These are phyloP conservation scores for Lomentospora prolificans DNA, from an alignment of 2,329 filamentous ascomycete genomes.

Conservation along the genomic window DNA sequence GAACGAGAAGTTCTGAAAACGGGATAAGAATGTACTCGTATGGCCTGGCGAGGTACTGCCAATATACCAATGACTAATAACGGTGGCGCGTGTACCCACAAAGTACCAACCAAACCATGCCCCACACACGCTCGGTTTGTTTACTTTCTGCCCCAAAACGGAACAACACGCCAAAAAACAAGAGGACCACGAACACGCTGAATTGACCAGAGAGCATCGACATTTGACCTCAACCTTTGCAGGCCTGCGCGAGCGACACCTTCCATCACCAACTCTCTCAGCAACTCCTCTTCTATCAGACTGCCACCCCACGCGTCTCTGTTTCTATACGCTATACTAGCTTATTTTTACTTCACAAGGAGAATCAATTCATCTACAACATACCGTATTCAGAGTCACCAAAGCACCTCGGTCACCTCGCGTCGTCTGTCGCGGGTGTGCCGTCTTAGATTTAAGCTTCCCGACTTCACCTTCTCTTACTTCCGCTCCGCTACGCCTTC, in stretches of 20 bases:
- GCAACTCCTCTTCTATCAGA: not conserved
- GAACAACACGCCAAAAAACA: not conserved
- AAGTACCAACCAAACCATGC: too few species aligned
- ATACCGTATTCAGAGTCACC: not conserved
- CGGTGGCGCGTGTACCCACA: too few species aligned
- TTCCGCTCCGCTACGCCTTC: not conserved
- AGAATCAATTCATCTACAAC: too few species aligned
- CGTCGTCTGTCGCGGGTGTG: slow-evolving; percentile 8
- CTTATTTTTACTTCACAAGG: too few species aligned
- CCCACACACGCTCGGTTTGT: slow-evolving; percentile 3
- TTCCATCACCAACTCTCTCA: not conserved
- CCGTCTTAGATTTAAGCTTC: not conserved
- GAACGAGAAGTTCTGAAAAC: too few species aligned
- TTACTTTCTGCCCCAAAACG: slow-evolving; percentile 3
- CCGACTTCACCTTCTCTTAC: not conserved
- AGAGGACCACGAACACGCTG: not conserved
- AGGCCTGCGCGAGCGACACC: too few species aligned
- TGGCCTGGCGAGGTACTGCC: too few species aligned
- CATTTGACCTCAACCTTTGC: not conserved
- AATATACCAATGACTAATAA: too few species aligned
- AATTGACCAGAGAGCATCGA: not conserved
- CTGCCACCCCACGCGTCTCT: not conserved
- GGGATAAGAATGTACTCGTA: too few species aligned
- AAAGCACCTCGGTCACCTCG: not conserved
- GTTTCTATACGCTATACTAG: not conserved